Evolutionary conservation across 2,329 filamentous ascomycete species (phyloP).

Genomic region (Stachybotrys echinatus): DNA sequence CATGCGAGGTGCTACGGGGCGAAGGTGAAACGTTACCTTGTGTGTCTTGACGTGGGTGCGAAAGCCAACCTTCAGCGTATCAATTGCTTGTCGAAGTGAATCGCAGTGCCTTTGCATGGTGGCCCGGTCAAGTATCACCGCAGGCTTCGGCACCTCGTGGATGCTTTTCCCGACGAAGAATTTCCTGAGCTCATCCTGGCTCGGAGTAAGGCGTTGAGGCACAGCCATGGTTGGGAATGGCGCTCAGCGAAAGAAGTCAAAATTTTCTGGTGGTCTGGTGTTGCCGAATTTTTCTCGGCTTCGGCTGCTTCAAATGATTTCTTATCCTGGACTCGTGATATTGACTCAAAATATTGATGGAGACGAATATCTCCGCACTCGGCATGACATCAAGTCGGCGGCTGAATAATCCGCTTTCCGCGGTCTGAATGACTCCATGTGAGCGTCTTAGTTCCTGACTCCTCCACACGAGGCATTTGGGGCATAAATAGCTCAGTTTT

Average conservation of each 20-base stretch:
- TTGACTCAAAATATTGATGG: too few species aligned
- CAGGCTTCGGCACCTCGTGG: constrained; percentile 43
- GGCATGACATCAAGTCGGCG: too few species aligned
- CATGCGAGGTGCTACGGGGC: accelerated
- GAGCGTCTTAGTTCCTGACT: too few species aligned
- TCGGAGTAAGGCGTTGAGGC: constrained; percentile 13
- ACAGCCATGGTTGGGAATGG: constrained; percentile 9
- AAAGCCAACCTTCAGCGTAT: constrained; percentile 46
- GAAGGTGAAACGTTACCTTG: constrained; percentile 36
- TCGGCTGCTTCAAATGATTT: too few species aligned
- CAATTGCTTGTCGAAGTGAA: constrained; percentile 47
- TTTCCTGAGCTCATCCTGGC: constrained; percentile 7
- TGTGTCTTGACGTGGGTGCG: constrained; percentile 63
- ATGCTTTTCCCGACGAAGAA: constrained; percentile 21
- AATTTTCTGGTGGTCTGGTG: too few species aligned
- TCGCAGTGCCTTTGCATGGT: constrained; percentile 50
- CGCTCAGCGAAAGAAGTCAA: not conserved
- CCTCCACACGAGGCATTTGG: too few species aligned
- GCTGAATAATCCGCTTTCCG: too few species aligned
- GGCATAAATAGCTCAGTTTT: too few species aligned
- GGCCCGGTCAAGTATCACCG: constrained; percentile 48
- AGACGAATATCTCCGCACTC: too few species aligned
- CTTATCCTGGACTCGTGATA: too few species aligned
- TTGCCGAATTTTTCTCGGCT: too few species aligned
- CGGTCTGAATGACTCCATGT: too few species aligned